These are phyloP conservation scores for Hypericum perforatum DNA, from an alignment of 345 rosid species.

Conservation along the genomic window DNA sequence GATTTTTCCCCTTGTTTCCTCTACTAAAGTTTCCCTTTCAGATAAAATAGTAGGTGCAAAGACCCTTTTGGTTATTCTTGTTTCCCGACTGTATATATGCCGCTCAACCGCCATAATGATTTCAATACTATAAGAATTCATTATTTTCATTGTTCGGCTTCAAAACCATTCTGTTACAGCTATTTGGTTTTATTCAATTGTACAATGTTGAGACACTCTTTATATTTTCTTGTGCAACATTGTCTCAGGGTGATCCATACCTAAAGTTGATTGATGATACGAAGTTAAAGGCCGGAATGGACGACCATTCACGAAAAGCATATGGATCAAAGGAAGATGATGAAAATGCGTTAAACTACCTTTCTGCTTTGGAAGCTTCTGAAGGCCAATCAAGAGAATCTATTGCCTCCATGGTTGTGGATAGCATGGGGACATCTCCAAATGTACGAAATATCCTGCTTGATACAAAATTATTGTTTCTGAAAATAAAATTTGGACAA, in stretches of 20 bases:
- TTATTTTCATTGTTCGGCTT: too few species aligned
- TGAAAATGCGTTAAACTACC: constrained; percentile 38
- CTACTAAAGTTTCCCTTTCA: constrained; percentile 42
- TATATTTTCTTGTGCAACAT: too few species aligned
- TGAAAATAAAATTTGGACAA: background rate
- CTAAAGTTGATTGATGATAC: constrained; percentile 1
- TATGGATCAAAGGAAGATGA: constrained; percentile 11
- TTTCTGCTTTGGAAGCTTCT: constrained; percentile 36
- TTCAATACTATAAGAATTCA: too few species aligned
- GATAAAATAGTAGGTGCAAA: constrained; percentile 31
- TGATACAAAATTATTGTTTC: constrained; percentile 3
- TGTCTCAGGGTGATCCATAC: background rate
- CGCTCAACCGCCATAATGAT: too few species aligned
- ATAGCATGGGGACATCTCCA: constrained; percentile 41
- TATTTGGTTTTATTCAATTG: too few species aligned
- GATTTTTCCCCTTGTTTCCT: constrained; percentile 38
- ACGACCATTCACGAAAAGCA: background rate
- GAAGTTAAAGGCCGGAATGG: background rate
- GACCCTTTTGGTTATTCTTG: background rate
- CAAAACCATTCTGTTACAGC: too few species aligned
- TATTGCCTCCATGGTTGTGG: constrained; percentile 39
- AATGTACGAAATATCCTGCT: constrained; percentile 27
- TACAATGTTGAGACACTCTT: too few species aligned
- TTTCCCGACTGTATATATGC: too few species aligned
- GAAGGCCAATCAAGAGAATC: constrained; percentile 41